phyloP scores from a whole-genome alignment of 805 yeast genomes.

The Saccharomycopsis selenospora region DNA sequence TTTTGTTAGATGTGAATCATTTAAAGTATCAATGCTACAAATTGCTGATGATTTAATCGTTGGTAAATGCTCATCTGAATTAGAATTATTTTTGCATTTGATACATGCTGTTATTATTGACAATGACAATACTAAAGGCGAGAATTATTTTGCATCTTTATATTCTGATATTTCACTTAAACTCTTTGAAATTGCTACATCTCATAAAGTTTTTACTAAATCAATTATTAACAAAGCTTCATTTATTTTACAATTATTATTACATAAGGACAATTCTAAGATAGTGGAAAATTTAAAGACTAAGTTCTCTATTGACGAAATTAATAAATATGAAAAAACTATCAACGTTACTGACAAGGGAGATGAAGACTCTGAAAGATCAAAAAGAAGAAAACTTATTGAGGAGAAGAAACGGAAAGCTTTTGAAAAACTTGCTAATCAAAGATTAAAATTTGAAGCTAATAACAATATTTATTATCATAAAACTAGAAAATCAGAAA shows the following conservation, averaged over 20 bases:
- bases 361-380: constrained; percentile 7
- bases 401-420: constrained; percentile 16
- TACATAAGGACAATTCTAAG: not conserved
- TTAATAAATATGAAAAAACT: not conserved
- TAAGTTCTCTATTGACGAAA: not conserved
- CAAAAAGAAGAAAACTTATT: constrained; percentile 6
- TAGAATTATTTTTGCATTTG: constrained; percentile 58
- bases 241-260: not conserved
- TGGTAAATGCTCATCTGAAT: constrained; percentile 4
- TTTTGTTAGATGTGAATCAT: constrained; percentile 21
- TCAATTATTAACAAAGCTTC: constrained; percentile 43
- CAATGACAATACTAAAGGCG: constrained; percentile 38
- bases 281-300: not conserved
- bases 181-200: constrained; percentile 44
- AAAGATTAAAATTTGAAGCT: constrained; percentile 15
- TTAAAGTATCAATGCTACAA: not conserved
- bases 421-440: constrained; percentile 16
- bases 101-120: constrained; percentile 57
- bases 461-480: not conserved
- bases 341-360: not conserved
- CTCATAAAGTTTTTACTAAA: constrained; percentile 42
- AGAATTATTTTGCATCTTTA: constrained; percentile 33
- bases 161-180: constrained; percentile 52
- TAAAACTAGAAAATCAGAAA: not conserved
- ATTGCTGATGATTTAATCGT: not conserved